Evolutionary conservation across 2,329 filamentous ascomycete genomes (phyloP).

Genomic region (Cryoendolithus antarcticus): DNA sequence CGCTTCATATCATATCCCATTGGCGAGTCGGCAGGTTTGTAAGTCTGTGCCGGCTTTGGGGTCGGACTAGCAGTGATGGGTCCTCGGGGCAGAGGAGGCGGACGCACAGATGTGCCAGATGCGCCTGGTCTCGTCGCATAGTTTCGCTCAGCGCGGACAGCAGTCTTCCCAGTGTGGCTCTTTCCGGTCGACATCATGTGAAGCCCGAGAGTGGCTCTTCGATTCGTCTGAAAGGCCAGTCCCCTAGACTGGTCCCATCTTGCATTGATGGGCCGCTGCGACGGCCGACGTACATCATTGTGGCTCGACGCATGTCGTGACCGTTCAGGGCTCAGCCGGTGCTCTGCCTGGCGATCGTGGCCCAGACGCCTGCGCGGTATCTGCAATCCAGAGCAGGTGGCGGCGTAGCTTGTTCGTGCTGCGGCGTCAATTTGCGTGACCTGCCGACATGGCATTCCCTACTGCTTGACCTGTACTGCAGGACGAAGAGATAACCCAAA

Average conservation of each 20-base stretch:
- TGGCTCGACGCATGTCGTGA: background rate
- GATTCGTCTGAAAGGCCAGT: conserved; percentile 9
- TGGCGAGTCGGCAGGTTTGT: background rate
- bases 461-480: background rate
- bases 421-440: conserved; percentile 5
- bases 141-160: conserved; percentile 1
- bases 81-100: background rate
- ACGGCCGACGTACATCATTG: conserved; percentile 12
- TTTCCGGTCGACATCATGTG: conserved; percentile 1
- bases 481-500: background rate
- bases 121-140: conserved; percentile 2
- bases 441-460: conserved; percentile 6
- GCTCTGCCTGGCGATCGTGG: background rate
- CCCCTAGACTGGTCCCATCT: conserved; percentile 19
- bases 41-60: background rate
- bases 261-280: conserved; percentile 15
- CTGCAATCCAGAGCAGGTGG: background rate
- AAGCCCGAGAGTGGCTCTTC: background rate
- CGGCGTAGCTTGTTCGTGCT: conserved; percentile 2
- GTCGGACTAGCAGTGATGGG: too few relatives aligned
- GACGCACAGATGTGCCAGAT: background rate
- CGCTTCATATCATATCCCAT: conserved; percentile 1
- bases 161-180: conserved; percentile 2
- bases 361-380: conserved; percentile 1
- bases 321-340: background rate